Base-by-base conservation (phyloP, 2,329 filamentous ascomycete genomes). In the Aureobasidium zeae region DNA sequence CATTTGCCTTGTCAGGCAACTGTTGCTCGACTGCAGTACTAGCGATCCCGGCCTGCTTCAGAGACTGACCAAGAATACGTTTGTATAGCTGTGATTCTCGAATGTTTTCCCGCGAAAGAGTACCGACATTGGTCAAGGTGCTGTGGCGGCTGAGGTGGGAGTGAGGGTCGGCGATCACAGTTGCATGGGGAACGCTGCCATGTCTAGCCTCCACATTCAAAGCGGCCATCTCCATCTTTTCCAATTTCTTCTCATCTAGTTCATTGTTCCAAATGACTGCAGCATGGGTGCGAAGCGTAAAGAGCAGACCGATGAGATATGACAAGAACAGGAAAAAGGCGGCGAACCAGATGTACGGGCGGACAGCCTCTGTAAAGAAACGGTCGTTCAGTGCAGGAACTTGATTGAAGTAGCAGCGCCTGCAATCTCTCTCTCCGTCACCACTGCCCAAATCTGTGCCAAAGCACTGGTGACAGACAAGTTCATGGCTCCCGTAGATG, bases 201-300 rank as follows among this genome's bases (percentile, higher is more conserved):
- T 50, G 51, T 15, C 41, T 31, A 3, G 42, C 36, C 30, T 49
- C 64, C 17, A 50, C 20, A 36, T 48, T 45, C 35, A 52, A 34
- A 6, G 55, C 52, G 17, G 56, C 51, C 48, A 66, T 61, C 34
- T 68, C 64, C 28, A 57, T 51, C 48, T 58, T 62, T 15, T 52
- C 56, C 1, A 58, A 41, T 54, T 67, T 70, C 60, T 71, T 71
- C 49, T 72, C 69, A 45, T 72, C 69, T 1, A 64, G 54, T 51
- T 95, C 88, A 7, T 76, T 82, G 55, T 87, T 91, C 91, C 91
- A 98, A 52, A 98, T 98, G 33, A 95, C 83, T 4, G 93, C 88
- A 3, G 91, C 91, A 59, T 98, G 91, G 0, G 91, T 98, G 51
- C 91, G 77, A 15, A 98, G 74, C 1, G 91, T 98, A 63, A 98